A percentile compares a stretch with the other conserved stretches of the same genome.
Evolutionary conservation across 345 rosid species (phyloP).

Genomic region (Populus euphratica): DNA sequence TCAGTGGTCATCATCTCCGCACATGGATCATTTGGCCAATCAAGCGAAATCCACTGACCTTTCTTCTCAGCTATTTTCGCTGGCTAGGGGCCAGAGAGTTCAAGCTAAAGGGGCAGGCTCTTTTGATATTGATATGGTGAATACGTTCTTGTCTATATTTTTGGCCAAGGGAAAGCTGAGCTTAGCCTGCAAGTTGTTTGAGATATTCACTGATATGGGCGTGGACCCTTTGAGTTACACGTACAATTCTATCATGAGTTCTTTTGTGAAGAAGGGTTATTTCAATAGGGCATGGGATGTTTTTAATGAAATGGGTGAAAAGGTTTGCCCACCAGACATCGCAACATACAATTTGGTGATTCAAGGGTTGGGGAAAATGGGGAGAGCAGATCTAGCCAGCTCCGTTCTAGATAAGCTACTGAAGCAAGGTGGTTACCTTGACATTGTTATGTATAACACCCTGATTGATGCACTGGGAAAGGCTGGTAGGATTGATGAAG

Average conservation of each 20-base stretch:
- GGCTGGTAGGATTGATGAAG: constrained; percentile 74
- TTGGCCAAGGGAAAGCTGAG: constrained; percentile 80
- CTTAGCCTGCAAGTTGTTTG: constrained; percentile 87
- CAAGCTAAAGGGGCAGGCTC: constrained; percentile 41
- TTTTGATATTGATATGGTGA: constrained; percentile 79
- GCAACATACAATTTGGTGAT: constrained; percentile 83
- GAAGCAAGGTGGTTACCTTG: constrained; percentile 80
- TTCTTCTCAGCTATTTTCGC: constrained; percentile 44
- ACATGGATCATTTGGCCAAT: constrained; percentile 76
- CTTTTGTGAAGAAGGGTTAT: constrained; percentile 81
- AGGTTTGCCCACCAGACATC: constrained; percentile 58
- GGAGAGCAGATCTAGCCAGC: constrained; percentile 80
- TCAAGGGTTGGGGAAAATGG: constrained; percentile 83
- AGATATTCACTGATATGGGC: constrained; percentile 63
- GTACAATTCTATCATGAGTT: constrained; percentile 82
- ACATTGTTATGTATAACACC: constrained; percentile 88
- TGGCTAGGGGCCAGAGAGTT: constrained; percentile 57
- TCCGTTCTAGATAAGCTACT: constrained; percentile 61
- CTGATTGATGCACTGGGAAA: constrained; percentile 78
- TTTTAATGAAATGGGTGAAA: constrained; percentile 65
- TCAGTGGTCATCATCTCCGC: constrained; percentile 85
- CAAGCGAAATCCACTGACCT: constrained; percentile 30
- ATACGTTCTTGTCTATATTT: constrained; percentile 77
- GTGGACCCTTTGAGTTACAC: constrained; percentile 63
- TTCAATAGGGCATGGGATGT: constrained; percentile 62